These are phyloP conservation scores for Gossypium armourianum DNA, from an alignment of 441 rosid species.

Conservation along the genomic window DNA sequence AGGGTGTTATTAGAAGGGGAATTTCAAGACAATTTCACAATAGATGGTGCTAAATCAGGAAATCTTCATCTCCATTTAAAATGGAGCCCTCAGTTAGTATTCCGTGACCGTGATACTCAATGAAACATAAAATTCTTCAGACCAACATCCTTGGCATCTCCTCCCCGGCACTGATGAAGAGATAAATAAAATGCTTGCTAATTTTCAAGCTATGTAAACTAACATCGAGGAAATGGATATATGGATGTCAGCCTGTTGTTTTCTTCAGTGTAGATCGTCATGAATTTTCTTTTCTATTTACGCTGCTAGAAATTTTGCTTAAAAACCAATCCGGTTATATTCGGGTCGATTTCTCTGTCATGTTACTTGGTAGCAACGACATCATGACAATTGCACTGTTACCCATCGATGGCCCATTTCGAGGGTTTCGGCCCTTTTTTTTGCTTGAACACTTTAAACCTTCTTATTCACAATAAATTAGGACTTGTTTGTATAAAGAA, in stretches of 20 bases:
- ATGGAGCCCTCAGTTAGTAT: slow-evolving; percentile 65
- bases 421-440: neutral
- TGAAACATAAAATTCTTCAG: neutral
- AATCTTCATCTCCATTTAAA: slow-evolving; percentile 49
- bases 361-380: too few relatives aligned
- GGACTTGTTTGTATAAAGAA: neutral
- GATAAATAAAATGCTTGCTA: neutral
- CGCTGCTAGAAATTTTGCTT: neutral
- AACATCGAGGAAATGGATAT: neutral
- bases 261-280: neutral
- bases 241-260: neutral
- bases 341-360: too few relatives aligned
- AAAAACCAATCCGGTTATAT: neutral
- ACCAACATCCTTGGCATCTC: neutral
- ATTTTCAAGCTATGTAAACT: neutral
- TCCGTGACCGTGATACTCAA: slow-evolving; percentile 33
- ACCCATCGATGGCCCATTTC: neutral
- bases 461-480: too few relatives aligned
- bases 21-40: slow-evolving; percentile 38
- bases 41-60: slow-evolving; percentile 64
- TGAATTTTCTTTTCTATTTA: neutral
- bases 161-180: neutral
- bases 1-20: slow-evolving; percentile 74
- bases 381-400: neutral
- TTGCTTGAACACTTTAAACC: neutral